Base-by-base conservation (phyloP, 2,329 filamentous ascomycete species). In the Paecilomyces niveus region DNA sequence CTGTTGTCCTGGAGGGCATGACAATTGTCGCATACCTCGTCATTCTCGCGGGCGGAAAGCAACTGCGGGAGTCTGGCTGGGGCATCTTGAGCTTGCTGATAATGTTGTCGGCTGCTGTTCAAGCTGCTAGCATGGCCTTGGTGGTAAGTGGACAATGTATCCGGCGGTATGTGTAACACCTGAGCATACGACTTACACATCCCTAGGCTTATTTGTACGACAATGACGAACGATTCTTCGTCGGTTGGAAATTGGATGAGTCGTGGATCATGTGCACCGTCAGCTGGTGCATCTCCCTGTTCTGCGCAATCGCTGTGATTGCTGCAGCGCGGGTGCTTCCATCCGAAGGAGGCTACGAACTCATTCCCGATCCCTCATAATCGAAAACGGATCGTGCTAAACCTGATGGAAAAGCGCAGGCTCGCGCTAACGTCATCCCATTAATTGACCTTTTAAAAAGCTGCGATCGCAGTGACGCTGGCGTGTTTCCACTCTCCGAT, bases 261-360 rank as follows among this genome's bases (percentile, higher is more conserved):
- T 90, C 89, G 1, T 97, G 89, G 85, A 83, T 88, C 32, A 82
- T 96, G 57, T 85, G 84, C 70, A 86, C 83, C 24, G 77, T 83
- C 26, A 85, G 82, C 64, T 87, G 84, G 83, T 78, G 74, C 57
- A 70, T 85, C 2, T 74, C 83, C 60, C 63, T 83, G 33, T 61
- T 85, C 15, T 80, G 83, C 58, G 79, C 78, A 0, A 69, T 79
- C 13, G 85, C 83, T 11, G 78, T 97, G 57, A 78, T 83, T 0
- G 75, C 85, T 10, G 89, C 89, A 1, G 88, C 87, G 4, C 84
- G 86, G 59, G 74, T 89, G 22, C 78, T 96, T 51, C 88, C 90
- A 0, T 83, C 85, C 0, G 92, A 97, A 71, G 90, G 89, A 67
- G 92, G 90, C 58, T 97, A 96, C 76, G 90, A 96, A 71, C 83